These are phyloP conservation scores for Plasmodium yoelii DNA, from an alignment of 169 alveolate genomes.

Conservation along the genomic window DNA sequence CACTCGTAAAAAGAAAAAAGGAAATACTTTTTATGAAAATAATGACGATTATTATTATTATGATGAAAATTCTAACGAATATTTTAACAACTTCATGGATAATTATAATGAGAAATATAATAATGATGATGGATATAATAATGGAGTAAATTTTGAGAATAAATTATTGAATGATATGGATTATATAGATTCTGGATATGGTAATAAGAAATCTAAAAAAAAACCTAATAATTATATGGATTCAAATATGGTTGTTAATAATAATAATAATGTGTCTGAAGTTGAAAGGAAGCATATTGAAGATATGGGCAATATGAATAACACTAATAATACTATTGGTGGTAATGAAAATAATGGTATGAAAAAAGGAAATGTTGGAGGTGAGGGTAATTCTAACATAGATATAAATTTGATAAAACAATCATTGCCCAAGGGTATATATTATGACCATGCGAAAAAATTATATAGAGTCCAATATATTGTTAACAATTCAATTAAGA, in stretches of 20 bases:
- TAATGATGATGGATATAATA: background rate
- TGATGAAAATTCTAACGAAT: constrained; percentile 17
- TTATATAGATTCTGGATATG: background rate
- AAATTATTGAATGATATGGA: constrained; percentile 1
- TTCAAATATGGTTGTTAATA: background rate
- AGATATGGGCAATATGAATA: background rate
- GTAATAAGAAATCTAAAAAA: constrained; percentile 11
- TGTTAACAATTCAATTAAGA: constrained; percentile 61
- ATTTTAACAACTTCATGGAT: background rate
- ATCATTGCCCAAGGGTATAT: constrained; percentile 64
- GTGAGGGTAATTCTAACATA: background rate
- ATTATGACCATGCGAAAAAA: constrained; percentile 72
- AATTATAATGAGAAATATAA: constrained; percentile 13
- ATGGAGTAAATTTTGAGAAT: background rate
- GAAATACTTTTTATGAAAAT: background rate
- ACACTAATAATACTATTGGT: background rate
- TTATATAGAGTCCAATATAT: constrained; percentile 69
- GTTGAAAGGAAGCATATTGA: constrained; percentile 10
- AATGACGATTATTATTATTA: constrained; percentile 32
- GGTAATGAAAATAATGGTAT: constrained; percentile 5
- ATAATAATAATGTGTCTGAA: constrained; percentile 8
- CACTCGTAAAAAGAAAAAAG: constrained; percentile 48
- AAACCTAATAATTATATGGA: background rate
- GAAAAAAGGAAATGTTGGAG: constrained; percentile 13
- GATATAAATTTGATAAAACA: constrained; percentile 51